These are phyloP conservation scores for Clarireedia homoeocarpa DNA, from an alignment of 2,329 filamentous ascomycete species.

Conservation along the genomic window DNA sequence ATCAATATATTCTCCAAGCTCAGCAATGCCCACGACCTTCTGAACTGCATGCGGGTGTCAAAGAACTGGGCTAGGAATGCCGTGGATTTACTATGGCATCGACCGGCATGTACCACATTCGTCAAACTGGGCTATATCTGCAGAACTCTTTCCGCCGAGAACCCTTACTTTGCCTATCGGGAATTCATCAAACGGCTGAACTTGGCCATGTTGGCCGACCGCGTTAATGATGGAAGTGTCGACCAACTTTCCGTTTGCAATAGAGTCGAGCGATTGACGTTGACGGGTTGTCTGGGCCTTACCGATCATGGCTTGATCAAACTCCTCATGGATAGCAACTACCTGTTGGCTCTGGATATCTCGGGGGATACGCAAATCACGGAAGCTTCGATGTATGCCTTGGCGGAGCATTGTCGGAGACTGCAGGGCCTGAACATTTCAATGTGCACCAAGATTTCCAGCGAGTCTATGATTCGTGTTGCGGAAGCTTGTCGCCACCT, in stretches of 20 bases:
- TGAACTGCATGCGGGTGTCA: slow-evolving; percentile 88
- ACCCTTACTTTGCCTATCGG: slow-evolving; percentile 82
- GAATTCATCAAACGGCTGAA: slow-evolving; percentile 91
- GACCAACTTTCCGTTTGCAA: slow-evolving; percentile 76
- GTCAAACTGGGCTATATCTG: slow-evolving; percentile 73
- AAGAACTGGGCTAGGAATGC: slow-evolving; percentile 88
- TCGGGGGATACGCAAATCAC: slow-evolving; percentile 75
- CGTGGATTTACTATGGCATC: slow-evolving; percentile 90
- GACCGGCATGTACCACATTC: slow-evolving; percentile 86
- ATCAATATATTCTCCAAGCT: slow-evolving; percentile 89
- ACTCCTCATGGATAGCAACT: slow-evolving; percentile 69
- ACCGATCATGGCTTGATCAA: slow-evolving; percentile 77
- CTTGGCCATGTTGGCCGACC: slow-evolving; percentile 66
- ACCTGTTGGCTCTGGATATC: slow-evolving; percentile 83
- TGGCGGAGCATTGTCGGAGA: slow-evolving; percentile 74
- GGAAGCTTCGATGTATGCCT: slow-evolving; percentile 66
- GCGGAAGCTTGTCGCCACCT: slow-evolving; percentile 78
- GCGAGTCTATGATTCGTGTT: slow-evolving; percentile 73
- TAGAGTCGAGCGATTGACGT: slow-evolving; percentile 81
- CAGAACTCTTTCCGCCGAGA: slow-evolving; percentile 59
- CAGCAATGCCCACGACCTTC: slow-evolving; percentile 64
- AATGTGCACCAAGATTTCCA: slow-evolving; percentile 74
- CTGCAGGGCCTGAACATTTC: slow-evolving; percentile 93
- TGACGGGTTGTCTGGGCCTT: slow-evolving; percentile 81
- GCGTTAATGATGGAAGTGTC: slow-evolving; percentile 83